Evolutionary conservation across 2,329 filamentous ascomycete species (phyloP).

Genomic region (Amauroascus verrucosus): DNA sequence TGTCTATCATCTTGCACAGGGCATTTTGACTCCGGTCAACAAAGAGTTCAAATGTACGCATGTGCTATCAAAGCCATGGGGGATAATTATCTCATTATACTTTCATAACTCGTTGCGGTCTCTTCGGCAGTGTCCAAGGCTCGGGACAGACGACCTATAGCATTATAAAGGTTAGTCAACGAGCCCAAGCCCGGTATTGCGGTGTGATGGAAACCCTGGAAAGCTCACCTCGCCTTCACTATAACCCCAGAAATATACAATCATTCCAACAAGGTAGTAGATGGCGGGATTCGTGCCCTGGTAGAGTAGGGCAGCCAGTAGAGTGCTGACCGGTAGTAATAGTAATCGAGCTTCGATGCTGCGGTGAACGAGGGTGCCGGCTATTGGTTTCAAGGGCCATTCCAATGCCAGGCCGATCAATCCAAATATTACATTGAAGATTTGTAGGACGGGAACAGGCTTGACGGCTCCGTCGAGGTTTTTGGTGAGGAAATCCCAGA

Average conservation of each 20-base stretch:
- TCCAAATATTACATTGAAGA: conserved; percentile 76
- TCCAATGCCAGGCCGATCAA: conserved; percentile 73
- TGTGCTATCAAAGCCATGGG: conserved; percentile 2
- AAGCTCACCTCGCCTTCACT: conserved; percentile 84
- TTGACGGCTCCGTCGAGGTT: conserved; percentile 78
- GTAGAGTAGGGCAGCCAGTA: conserved; percentile 70
- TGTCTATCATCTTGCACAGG: neutral
- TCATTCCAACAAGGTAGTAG: conserved; percentile 80
- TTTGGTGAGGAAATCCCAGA: conserved; percentile 93
- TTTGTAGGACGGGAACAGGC: conserved; percentile 79
- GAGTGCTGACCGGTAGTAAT: conserved; percentile 65
- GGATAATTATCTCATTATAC: conserved; percentile 8
- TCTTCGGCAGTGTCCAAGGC: conserved; percentile 58
- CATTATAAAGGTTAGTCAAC: neutral
- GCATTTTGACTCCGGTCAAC: neutral
- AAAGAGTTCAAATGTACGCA: neutral
- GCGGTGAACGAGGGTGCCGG: conserved; percentile 67
- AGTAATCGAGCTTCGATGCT: conserved; percentile 80
- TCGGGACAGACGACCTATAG: conserved; percentile 55
- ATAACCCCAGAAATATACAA: conserved; percentile 92
- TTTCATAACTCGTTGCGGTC: conserved; percentile 12
- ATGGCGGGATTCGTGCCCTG: conserved; percentile 85
- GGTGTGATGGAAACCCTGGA: neutral
- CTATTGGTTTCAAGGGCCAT: conserved; percentile 73
- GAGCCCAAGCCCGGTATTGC: neutral